Evolutionary conservation across 2,329 filamentous ascomycete genomes (phyloP).

Genomic region (Aureobasidium sp.): DNA sequence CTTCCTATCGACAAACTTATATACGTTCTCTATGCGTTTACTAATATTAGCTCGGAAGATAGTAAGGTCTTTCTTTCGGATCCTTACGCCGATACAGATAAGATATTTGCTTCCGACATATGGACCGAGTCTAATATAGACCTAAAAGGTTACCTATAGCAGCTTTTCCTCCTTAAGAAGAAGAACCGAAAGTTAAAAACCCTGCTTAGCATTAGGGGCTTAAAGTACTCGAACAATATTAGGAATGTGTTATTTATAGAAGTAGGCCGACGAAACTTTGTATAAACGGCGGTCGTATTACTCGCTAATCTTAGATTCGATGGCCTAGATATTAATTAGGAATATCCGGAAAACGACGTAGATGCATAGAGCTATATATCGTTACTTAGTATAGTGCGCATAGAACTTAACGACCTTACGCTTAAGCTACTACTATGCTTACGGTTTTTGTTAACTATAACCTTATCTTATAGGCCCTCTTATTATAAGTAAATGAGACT

Average conservation of each 20-base stretch:
- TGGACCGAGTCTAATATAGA: slow-evolving; percentile 58
- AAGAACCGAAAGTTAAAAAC: slow-evolving; percentile 66
- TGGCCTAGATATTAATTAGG: neutral
- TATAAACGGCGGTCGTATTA: neutral
- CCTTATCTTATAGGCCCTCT: slow-evolving; percentile 21
- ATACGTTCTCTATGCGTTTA: slow-evolving; percentile 88
- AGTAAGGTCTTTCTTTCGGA: slow-evolving; percentile 73
- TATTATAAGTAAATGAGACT: slow-evolving; percentile 36
- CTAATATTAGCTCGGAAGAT: slow-evolving; percentile 67
- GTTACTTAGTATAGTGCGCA: neutral
- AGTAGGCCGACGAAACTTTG: neutral
- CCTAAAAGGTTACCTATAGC: slow-evolving; percentile 68
- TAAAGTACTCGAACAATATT: slow-evolving; percentile 73
- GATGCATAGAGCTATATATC: neutral
- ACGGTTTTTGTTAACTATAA: neutral
- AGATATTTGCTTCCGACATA: slow-evolving; percentile 59
- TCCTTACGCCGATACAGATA: slow-evolving; percentile 57
- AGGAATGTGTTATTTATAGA: slow-evolving; percentile 33
- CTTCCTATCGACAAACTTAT: slow-evolving; percentile 73
- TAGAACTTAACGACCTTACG: neutral
- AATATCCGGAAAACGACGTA: neutral
- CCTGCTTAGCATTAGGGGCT: slow-evolving; percentile 78
- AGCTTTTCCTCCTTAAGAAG: slow-evolving; percentile 68
- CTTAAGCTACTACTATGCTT: neutral
- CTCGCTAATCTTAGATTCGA: neutral